Evolutionary conservation across 2,329 filamentous ascomycete species (phyloP).

Genomic region (Pseudogymnoascus sp.): DNA sequence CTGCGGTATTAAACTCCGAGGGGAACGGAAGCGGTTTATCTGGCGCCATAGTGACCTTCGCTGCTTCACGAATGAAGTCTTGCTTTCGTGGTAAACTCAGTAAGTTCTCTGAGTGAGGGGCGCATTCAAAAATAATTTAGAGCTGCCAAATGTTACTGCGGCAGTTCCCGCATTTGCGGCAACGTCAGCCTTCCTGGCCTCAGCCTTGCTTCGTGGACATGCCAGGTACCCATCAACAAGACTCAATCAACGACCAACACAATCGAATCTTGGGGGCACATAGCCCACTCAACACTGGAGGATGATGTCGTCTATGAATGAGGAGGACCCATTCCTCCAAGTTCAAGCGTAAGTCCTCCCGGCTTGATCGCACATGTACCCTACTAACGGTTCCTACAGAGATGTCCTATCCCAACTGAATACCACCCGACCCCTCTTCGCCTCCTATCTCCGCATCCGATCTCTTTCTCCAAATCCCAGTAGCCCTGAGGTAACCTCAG

Average conservation of each 20-base stretch:
- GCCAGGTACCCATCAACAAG: background rate
- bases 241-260: conserved; percentile 3
- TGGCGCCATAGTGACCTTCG: conserved; percentile 26
- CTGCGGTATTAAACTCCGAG: conserved; percentile 58
- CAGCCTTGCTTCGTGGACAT: conserved; percentile 6
- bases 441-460: conserved; percentile 91
- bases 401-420: conserved; percentile 82
- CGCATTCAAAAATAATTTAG: conserved; percentile 4
- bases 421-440: conserved; percentile 76
- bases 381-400: conserved; percentile 37
- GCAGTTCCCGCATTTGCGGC: background rate
- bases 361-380: conserved; percentile 5
- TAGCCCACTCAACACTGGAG: conserved; percentile 11
- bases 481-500: conserved; percentile 79
- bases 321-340: conserved; percentile 64
- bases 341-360: conserved; percentile 52
- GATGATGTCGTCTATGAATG: conserved; percentile 62
- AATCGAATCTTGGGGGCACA: conserved; percentile 8
- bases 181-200: conserved; percentile 7
- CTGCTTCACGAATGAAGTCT: background rate
- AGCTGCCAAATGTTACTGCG: background rate
- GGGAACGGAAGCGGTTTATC: conserved; percentile 57
- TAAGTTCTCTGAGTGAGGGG: background rate
- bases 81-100: background rate
- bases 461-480: conserved; percentile 64